These are phyloP conservation scores for Ceratocystis lukuohia DNA, from an alignment of 2,329 filamentous ascomycete genomes.

Conservation along the genomic window DNA sequence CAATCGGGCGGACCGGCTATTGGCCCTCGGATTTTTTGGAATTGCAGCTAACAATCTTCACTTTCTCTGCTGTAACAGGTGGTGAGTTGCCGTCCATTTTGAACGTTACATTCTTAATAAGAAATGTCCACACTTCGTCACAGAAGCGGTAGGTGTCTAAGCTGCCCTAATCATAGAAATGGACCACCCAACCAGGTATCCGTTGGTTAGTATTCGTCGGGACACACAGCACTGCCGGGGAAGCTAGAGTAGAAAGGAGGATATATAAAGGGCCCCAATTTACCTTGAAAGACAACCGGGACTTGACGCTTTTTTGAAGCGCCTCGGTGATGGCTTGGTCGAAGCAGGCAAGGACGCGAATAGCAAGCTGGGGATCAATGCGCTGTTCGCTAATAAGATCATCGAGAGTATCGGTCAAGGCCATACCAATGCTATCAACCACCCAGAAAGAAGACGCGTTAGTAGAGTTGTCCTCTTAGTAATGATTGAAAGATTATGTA, in stretches of 20 bases:
- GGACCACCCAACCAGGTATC: background rate
- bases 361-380: constrained; percentile 94
- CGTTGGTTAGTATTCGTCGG: background rate
- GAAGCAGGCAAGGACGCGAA: constrained; percentile 95
- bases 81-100: constrained; percentile 76
- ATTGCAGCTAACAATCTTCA: constrained; percentile 98
- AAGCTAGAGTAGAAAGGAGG: background rate
- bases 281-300: constrained; percentile 89
- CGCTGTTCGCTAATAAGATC: constrained; percentile 86
- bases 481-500: background rate
- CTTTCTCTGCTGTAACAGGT: constrained; percentile 69
- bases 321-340: constrained; percentile 87
- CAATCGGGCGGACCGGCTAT: background rate
- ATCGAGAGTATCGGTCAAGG: constrained; percentile 92
- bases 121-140: constrained; percentile 98
- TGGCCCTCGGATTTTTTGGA: constrained; percentile 53
- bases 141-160: constrained; percentile 98
- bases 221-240: background rate
- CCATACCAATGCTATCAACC: constrained; percentile 66
- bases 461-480: background rate
- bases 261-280: background rate
- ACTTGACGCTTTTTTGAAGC: constrained; percentile 82
- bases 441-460: constrained; percentile 3
- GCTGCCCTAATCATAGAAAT: constrained; percentile 51
- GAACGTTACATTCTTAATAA: constrained; percentile 98